Conservation (phyloP, 192 early-diverging fungal genomes). For the Dispira parvispora region DNA sequence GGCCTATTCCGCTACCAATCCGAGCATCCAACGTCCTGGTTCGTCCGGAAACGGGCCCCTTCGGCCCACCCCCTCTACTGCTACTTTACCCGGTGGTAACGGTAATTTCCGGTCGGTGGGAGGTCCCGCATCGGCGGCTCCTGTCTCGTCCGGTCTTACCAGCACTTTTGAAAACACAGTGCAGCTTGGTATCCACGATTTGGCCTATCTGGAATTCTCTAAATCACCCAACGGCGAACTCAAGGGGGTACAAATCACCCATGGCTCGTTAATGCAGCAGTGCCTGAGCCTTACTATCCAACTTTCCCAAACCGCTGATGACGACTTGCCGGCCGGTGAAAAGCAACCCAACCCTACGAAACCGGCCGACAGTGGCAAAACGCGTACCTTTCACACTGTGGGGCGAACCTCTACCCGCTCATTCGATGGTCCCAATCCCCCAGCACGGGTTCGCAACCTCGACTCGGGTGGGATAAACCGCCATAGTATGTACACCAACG, state of each 20-base stretch:
- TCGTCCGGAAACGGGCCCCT: not conserved
- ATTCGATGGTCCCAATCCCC: not conserved
- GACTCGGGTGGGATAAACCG: not conserved
- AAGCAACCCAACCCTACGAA: not conserved
- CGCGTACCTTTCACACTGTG: not conserved
- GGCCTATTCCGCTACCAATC: slow-evolving; percentile 15
- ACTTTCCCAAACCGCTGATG: slow-evolving; percentile 1
- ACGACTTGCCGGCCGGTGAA: not conserved
- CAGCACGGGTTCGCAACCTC: not conserved
- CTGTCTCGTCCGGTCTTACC: slow-evolving; percentile 9
- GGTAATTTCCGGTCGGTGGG: not conserved
- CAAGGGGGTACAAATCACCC: slow-evolving; percentile 66
- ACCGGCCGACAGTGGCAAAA: not conserved
- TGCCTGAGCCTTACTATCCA: slow-evolving; percentile 21
- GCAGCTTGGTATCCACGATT: slow-evolving; percentile 24
- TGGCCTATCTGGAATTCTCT: slow-evolving; percentile 75
- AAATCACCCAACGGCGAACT: slow-evolving; percentile 69
- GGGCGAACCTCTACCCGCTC: not conserved
- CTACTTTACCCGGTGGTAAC: not conserved
- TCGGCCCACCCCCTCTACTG: not conserved
- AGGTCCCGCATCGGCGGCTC: slow-evolving; percentile 13
- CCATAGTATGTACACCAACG: not conserved
- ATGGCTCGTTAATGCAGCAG: slow-evolving; percentile 57
- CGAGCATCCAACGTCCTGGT: not conserved
- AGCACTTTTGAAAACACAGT: slow-evolving; percentile 15